These are phyloP conservation scores for Helminthosporium solani DNA, from an alignment of 2,329 filamentous ascomycete species.

Conservation along the genomic window DNA sequence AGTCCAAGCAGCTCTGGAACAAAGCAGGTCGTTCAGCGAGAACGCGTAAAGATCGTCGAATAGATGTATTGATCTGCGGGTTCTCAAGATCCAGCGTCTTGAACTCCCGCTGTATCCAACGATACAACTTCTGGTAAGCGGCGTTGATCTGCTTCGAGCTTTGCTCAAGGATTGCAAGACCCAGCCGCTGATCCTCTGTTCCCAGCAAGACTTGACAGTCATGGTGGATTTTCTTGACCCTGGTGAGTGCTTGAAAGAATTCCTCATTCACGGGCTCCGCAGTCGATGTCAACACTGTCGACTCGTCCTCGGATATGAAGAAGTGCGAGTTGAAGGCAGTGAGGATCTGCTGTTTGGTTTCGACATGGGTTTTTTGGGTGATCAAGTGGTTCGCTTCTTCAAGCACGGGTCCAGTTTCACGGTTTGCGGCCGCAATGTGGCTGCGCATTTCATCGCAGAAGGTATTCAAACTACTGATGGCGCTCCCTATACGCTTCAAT, in stretches of 20 bases:
- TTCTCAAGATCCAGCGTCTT: slow-evolving; percentile 91
- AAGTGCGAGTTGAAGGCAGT: slow-evolving; percentile 80
- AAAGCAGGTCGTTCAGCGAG: slow-evolving; percentile 85
- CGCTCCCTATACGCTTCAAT: slow-evolving; percentile 78
- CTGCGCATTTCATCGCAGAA: slow-evolving; percentile 78
- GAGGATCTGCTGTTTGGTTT: slow-evolving; percentile 77
- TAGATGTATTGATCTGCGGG: slow-evolving; percentile 82
- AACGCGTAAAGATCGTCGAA: slow-evolving; percentile 79
- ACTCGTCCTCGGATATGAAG: slow-evolving; percentile 77
- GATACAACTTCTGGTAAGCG: slow-evolving; percentile 92
- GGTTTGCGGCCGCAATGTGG: slow-evolving; percentile 73
- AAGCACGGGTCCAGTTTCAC: slow-evolving; percentile 71
- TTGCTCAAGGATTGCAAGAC: slow-evolving; percentile 87
- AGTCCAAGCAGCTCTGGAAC: slow-evolving; percentile 91
- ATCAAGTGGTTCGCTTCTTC: slow-evolving; percentile 75
- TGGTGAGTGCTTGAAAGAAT: slow-evolving; percentile 76
- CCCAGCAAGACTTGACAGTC: slow-evolving; percentile 89
- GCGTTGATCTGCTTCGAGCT: slow-evolving; percentile 82
- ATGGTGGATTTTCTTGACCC: slow-evolving; percentile 81
- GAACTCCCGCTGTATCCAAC: slow-evolving; percentile 93
- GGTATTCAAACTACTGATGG: slow-evolving; percentile 74
- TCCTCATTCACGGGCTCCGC: slow-evolving; percentile 79
- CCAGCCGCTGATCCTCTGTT: slow-evolving; percentile 83
- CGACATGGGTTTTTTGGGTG: slow-evolving; percentile 69
- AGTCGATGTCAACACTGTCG: slow-evolving; percentile 71